Conservation (phyloP, 106 monocot species). For the Iris macrosiphon region DNA sequence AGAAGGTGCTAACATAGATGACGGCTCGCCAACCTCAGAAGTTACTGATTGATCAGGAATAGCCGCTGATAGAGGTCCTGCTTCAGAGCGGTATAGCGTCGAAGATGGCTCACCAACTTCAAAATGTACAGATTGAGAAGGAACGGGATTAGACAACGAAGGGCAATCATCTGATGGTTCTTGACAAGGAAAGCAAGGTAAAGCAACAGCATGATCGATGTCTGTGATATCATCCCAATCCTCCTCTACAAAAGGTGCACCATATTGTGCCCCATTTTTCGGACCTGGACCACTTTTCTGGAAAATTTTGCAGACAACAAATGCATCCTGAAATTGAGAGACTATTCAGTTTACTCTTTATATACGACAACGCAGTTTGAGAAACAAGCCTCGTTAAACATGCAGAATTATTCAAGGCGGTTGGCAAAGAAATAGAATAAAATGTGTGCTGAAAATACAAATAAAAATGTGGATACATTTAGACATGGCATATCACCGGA, state of each 20-base stretch:
- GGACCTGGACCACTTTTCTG: conserved; percentile 55
- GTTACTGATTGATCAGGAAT: conserved; percentile 3
- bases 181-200: conserved; percentile 9
- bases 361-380: not conserved
- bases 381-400: not conserved
- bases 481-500: too few relatives aligned
- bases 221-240: conserved; percentile 40
- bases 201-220: not conserved
- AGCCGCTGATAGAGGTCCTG: too few relatives aligned
- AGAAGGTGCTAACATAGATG: not conserved
- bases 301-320: conserved; percentile 48
- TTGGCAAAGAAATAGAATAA: too few relatives aligned
- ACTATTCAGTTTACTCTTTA: too few relatives aligned
- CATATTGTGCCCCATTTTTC: conserved; percentile 57
- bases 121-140: conserved; percentile 5
- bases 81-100: too few relatives aligned
- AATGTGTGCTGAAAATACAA: too few relatives aligned
- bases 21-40: conserved; percentile 15
- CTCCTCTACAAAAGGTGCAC: conserved; percentile 39
- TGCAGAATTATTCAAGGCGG: not conserved
- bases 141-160: conserved; percentile 4
- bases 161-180: not conserved
- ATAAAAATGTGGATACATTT: too few relatives aligned
- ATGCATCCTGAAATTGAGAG: conserved; percentile 31
- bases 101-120: conserved; percentile 19